Conservation (phyloP, 2,329 filamentous ascomycete genomes). For the Emergomyces orientalis region DNA sequence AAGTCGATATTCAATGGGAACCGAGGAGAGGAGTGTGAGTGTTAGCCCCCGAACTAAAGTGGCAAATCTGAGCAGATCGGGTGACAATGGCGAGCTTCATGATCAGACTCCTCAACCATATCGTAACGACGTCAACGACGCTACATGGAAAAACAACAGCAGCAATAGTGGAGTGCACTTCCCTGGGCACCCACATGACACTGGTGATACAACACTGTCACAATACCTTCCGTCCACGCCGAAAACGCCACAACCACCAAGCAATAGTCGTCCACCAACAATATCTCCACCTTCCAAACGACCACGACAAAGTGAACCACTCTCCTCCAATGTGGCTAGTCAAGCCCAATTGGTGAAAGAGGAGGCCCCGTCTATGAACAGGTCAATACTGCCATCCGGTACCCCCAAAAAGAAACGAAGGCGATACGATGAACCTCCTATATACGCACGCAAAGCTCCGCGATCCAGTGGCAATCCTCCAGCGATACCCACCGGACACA, state of each 20-base stretch:
- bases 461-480: slow-evolving; percentile 35
- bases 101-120: slow-evolving; percentile 22
- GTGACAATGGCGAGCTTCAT: slow-evolving; percentile 20
- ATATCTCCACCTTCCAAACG: slow-evolving; percentile 12
- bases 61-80: slow-evolving; percentile 23
- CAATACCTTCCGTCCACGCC: slow-evolving; percentile 11
- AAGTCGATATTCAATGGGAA: slow-evolving; percentile 39
- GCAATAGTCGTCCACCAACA: slow-evolving; percentile 11
- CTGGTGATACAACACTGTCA: slow-evolving; percentile 5
- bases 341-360: slow-evolving; percentile 9
- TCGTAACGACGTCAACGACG: slow-evolving; percentile 6
- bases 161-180: not conserved
- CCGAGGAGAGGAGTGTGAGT: slow-evolving; percentile 61
- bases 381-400: slow-evolving; percentile 15
- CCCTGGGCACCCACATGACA: slow-evolving; percentile 4
- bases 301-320: slow-evolving; percentile 4
- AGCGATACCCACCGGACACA: slow-evolving; percentile 28
- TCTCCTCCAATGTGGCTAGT: slow-evolving; percentile 3
- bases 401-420: slow-evolving; percentile 41
- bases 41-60: slow-evolving; percentile 64
- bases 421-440: slow-evolving; percentile 45
- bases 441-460: slow-evolving; percentile 40
- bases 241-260: slow-evolving; percentile 10
- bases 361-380: not conserved
- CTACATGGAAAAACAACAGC: not conserved